Base-by-base conservation (phyloP, 208 protist genomes). In the Leishmania braziliensis region DNA sequence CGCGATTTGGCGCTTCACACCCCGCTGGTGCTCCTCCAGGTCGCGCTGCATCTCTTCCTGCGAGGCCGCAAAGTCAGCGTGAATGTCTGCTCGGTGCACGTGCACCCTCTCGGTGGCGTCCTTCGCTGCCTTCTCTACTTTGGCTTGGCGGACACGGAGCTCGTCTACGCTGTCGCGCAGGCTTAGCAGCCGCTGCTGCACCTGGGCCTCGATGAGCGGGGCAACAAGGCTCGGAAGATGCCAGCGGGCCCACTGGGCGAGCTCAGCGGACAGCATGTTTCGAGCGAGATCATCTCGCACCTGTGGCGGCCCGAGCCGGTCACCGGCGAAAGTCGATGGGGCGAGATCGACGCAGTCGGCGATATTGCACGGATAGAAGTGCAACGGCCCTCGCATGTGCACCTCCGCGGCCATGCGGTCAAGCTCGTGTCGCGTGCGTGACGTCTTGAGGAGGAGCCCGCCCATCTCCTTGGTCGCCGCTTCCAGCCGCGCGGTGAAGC, bases 381-480 rank as follows among this genome's bases (percentile, higher is more conserved):
- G 14, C 10, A 85, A 65, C 4, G 82, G 82, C 20, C 81, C 82
- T 8, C 77, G 75, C 72, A 81, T 78, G 60, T 16, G 77, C 26
- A 75, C 77, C 69, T 85, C 77, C 0, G 76, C 77, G 5, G 76
- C 56, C 4, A 58, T 77, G 77, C 81, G 68, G 75, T 80, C 76
- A 43, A 95, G 56, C 33, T 84, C 84, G 43, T 89, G 81, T 16
- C 89, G 86, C 33, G 90, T 86, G 10, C 84, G 78, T 46, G 82
- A 81, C 3, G 91, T 94, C 36, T 88, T 86, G 43, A 91, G 86
- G 36, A 97, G 88, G 0, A 95, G 80, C 39, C 56, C 79, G 77
- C 94, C 88, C 91, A 95, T 93, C 74, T 97, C 93, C n/a, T 84
- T 78, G 71, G 95, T 95, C 36, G 95, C 92, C 60, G 89, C 88